Evolutionary conservation across 139 green algal genomes (phyloP).

Genomic region (Eudorina sp.): DNA sequence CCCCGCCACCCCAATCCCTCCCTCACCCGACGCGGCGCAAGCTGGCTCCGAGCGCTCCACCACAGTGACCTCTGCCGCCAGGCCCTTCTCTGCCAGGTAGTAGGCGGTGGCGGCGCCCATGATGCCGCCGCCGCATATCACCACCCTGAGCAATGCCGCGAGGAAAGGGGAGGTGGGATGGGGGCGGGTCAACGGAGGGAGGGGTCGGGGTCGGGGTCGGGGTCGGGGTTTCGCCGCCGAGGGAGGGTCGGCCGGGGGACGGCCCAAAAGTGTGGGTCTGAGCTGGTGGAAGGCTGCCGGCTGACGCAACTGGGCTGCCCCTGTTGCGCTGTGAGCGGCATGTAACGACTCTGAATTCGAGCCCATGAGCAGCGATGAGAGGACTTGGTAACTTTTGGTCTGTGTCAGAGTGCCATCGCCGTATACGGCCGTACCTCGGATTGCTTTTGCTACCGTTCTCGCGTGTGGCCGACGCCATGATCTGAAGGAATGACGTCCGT

Average conservation of each 20-base stretch:
- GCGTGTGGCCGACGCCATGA: no score
- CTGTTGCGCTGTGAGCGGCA: no score
- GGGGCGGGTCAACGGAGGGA: background rate
- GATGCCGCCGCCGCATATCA: constrained; percentile 84
- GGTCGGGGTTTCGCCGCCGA: background rate
- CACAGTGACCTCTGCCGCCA: constrained; percentile 54
- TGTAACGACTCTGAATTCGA: no score
- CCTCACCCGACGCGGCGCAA: constrained; percentile 77
- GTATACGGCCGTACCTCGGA: no score
- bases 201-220: background rate
- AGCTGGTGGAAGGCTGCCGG: background rate
- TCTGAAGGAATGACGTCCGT: no score
- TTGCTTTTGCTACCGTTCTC: no score
- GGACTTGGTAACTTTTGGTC: no score
- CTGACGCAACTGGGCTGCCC: no score
- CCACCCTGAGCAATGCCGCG: constrained; percentile 55
- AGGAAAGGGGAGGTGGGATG: no score
- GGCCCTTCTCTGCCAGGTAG: constrained; percentile 67
- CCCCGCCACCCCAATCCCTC: background rate
- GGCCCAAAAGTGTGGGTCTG: background rate
- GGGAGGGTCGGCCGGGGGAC: no score
- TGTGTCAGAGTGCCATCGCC: no score
- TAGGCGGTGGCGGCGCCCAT: constrained; percentile 79
- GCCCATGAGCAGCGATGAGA: no score
- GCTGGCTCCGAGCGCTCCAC: constrained; percentile 73